Base-by-base conservation (phyloP, 805 yeast genomes). In the Candida argentea region DNA sequence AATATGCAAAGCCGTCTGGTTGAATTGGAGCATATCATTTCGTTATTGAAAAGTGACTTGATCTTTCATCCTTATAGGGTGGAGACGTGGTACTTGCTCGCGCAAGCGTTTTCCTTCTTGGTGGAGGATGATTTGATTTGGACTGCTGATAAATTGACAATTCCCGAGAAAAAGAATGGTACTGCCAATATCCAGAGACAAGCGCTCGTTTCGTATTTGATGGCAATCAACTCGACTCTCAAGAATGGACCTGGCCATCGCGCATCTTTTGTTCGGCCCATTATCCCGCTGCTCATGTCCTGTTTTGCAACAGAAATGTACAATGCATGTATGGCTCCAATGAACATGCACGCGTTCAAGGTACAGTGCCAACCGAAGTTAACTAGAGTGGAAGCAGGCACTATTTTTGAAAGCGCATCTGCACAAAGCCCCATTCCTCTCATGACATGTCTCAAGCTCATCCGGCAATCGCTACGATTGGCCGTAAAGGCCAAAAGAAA, bases 101-200 rank as follows among this genome's bases (percentile, higher is more conserved):
- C 93, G 0, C 85, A 78, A 44, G 76, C 89, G 0, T 86, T 68
- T 40, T 76, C 86, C 0, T 75, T 63, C 32, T 56, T 82, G 22
- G 94, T 80, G 0, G 96, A 89, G 38, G 95, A 86, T 48, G 95
- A 84, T 37, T 53, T 91, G 31, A 73, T 83, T n/a, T 85, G 95
- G 93, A 81, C 89, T 1, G 76, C 94, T 0, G 95, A 87, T 42
- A 81, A 81, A 43, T 53, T 85, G 20, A 76, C 76, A 28, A 61
- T 69, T 1, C 44, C 62, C 1, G 91, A 80, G 5, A 65, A 75
- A 35, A 78, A 78, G 42, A 54, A 55, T 3, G 48, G 55, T 0
- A 78, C 85, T 0, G 84, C 86, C 0, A 52, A 65, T 5, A 45
- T 70, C 3, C 95, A 85, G 48, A 65, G 79, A 33, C 77, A 68